phyloP scores from a whole-genome alignment of 2,329 filamentous ascomycete genomes.

The Leptographium flavum region DNA sequence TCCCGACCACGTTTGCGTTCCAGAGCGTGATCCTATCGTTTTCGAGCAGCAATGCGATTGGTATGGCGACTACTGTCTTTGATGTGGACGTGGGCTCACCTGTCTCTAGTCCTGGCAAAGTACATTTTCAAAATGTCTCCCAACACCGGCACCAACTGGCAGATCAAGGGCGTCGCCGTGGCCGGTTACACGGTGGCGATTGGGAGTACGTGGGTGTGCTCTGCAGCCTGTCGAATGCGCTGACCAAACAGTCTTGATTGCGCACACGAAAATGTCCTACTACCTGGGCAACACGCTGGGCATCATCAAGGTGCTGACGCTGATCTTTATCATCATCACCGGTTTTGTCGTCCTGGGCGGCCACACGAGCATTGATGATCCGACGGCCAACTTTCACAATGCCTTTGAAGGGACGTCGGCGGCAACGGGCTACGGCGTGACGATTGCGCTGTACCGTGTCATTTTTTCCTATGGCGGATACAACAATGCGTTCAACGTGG shows the following conservation, averaged over 20 bases:
- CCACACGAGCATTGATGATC: conserved; percentile 30
- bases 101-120: conserved; percentile 45
- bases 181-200: conserved; percentile 46
- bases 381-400: conserved; percentile 37
- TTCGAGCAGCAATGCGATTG: conserved; percentile 49
- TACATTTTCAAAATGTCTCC: conserved; percentile 48
- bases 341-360: conserved; percentile 47
- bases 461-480: conserved; percentile 44
- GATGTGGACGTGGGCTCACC: no score
- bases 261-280: conserved; percentile 39
- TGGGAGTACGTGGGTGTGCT: conserved; percentile 29
- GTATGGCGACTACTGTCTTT: no score
- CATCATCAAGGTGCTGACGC: conserved; percentile 40
- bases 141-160: conserved; percentile 37
- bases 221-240: not conserved
- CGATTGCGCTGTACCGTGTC: conserved; percentile 44
- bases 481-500: conserved; percentile 44
- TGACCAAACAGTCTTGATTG: conserved; percentile 18
- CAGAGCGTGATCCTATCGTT: conserved; percentile 50
- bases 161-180: conserved; percentile 51
- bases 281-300: conserved; percentile 38
- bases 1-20: conserved; percentile 50
- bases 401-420: conserved; percentile 33
- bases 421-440: conserved; percentile 29
- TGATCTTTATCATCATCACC: conserved; percentile 41